Conservation (phyloP, 106 monocot genomes). For the Apostasia shenzhenica region DNA sequence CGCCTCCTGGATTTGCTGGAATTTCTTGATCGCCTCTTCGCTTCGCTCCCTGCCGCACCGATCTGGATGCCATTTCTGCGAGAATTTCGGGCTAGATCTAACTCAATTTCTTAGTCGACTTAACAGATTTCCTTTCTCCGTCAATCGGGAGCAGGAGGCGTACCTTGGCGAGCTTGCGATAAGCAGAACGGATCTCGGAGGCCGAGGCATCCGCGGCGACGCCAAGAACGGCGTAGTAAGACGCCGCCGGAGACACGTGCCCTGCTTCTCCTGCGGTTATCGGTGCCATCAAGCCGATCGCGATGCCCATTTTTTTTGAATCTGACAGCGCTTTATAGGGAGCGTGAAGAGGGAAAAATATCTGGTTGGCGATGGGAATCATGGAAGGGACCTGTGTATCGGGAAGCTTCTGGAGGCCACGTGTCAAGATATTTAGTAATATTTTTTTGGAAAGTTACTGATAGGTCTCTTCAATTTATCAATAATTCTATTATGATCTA, state of each 20-base stretch:
- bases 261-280: background rate
- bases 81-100: background rate
- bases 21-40: slow-evolving; percentile 33
- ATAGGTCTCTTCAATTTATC: too few relatives aligned
- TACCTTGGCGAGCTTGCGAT: slow-evolving; percentile 42
- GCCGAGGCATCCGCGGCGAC: slow-evolving; percentile 22
- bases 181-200: slow-evolving; percentile 40
- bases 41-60: slow-evolving; percentile 21
- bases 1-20: slow-evolving; percentile 55
- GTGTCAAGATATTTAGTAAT: too few relatives aligned
- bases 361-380: too few relatives aligned
- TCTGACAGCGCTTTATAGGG: too few relatives aligned
- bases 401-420: too few relatives aligned
- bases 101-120: background rate
- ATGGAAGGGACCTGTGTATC: too few relatives aligned
- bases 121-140: background rate
- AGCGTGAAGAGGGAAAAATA: too few relatives aligned
- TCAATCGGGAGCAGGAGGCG: background rate
- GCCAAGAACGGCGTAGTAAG: slow-evolving; percentile 41
- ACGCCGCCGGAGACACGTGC: slow-evolving; percentile 28
- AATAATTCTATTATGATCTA: too few relatives aligned
- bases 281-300: background rate
- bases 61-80: slow-evolving; percentile 60
- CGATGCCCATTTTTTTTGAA: too few relatives aligned
- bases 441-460: too few relatives aligned